Evolutionary conservation across 2,329 filamentous ascomycete species (phyloP).

Genomic region (Monilinia polystroma): DNA sequence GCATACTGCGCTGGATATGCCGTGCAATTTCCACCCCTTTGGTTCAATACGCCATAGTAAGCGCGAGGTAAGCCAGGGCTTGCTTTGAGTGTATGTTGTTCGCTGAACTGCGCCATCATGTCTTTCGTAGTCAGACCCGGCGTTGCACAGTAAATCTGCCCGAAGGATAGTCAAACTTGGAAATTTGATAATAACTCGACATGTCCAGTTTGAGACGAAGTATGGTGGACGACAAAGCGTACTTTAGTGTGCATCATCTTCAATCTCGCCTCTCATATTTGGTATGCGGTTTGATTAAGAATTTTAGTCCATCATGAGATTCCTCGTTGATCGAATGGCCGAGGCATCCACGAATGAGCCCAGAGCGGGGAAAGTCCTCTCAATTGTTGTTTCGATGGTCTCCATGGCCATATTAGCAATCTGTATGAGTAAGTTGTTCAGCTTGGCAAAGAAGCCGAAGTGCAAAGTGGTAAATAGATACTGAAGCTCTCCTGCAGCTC

Average conservation of each 20-base stretch:
- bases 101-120: not conserved
- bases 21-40: not conserved
- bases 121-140: constrained; percentile 1
- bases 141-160: not conserved
- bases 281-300: not conserved
- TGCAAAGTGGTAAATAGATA: not conserved
- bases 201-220: not conserved
- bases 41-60: not conserved
- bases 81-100: not conserved
- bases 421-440: constrained; percentile 31
- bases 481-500: constrained; percentile 26
- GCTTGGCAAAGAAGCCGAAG: not conserved
- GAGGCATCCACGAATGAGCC: constrained; percentile 25
- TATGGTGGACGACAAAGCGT: not conserved
- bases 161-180: not conserved
- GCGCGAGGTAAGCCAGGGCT: not conserved
- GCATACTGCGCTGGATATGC: not conserved
- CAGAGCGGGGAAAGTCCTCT: constrained; percentile 28
- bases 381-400: constrained; percentile 29
- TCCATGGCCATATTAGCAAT: constrained; percentile 33
- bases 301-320: not conserved
- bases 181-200: constrained; percentile 1
- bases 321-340: not conserved
- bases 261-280: no score
- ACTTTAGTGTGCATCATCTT: not conserved